Evolutionary conservation across 2,329 filamentous ascomycete genomes (phyloP).

Genomic region (Basipetospora chlamydospora): DNA sequence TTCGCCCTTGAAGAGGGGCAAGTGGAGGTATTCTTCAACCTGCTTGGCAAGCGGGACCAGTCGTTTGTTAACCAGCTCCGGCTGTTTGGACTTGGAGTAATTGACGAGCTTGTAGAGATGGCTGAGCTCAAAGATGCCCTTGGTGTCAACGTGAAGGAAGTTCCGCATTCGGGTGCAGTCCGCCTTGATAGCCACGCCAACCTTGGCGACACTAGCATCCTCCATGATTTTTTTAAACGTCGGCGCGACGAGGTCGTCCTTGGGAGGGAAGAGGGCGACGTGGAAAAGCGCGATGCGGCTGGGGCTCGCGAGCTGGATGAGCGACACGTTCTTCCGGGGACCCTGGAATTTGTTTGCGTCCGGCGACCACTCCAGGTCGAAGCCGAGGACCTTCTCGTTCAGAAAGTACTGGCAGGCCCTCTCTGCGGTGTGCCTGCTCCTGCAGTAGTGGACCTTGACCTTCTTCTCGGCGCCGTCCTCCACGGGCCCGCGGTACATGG

Average conservation of each 20-base stretch:
- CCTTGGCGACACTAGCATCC: constrained; percentile 53
- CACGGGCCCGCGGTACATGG: constrained; percentile 44
- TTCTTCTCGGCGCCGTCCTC: constrained; percentile 28
- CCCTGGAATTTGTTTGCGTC: constrained; percentile 29
- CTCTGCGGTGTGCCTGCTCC: constrained; percentile 51
- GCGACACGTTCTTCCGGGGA: constrained; percentile 55
- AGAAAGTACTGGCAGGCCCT: constrained; percentile 51
- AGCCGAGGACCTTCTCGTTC: constrained; percentile 58
- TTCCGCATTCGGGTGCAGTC: constrained; percentile 55
- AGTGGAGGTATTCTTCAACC: constrained; percentile 52
- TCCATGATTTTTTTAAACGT: constrained; percentile 60
- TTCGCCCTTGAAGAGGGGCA: constrained; percentile 62
- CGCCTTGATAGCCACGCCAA: constrained; percentile 60
- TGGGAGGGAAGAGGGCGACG: constrained; percentile 45
- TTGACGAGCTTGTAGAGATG: constrained; percentile 69
- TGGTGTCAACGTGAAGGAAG: constrained; percentile 48
- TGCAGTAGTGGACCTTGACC: constrained; percentile 67
- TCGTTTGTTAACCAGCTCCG: constrained; percentile 46
- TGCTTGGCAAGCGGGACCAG: constrained; percentile 54
- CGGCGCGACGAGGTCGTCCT: constrained; percentile 50
- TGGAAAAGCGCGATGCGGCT: constrained; percentile 72
- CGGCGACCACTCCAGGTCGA: constrained; percentile 75
- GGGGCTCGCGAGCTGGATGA: constrained; percentile 71
- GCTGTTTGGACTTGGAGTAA: constrained; percentile 33
- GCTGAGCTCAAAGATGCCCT: constrained; percentile 65